Base-by-base conservation (phyloP, 768 basidiomycete species). In the Psilocybe cyanescens region DNA sequence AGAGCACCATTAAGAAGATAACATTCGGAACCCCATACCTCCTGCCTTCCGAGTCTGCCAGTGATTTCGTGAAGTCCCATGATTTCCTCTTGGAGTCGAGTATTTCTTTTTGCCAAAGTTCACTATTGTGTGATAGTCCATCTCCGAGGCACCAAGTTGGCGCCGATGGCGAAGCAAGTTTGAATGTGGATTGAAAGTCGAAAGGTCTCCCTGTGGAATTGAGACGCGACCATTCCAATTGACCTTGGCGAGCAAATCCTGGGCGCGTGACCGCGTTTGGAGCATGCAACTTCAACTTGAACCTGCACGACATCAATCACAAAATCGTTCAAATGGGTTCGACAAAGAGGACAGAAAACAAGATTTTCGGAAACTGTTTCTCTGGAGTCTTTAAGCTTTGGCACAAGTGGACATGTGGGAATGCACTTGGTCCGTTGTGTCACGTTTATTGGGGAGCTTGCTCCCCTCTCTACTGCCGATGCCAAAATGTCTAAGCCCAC, bases 81-180 rank as follows among this genome's bases (percentile, higher is more conserved):
- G 57, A 73, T 74, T 55, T 73, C 65, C 59, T 75, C 62, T 45
- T 72, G 71, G 57, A 76, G 73, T 48, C 72, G 62, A 60, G 67
- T 64, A 77, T 76, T 74, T 55, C 66, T 64, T 64, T 62, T 8
- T 52, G 50, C 61, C 63, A 60, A 9, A 48, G 54, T 14, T 35
- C 59, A 44, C 19, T 29, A 46, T 28, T 59, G 54, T 61, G 47
- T 44, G 66, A 66, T 65, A 61, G 72, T 14, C 80, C 79, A 44
- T 80, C 74, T 37, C 81, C 81, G 31, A 77, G 68, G 24, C 72
- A 74, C 84, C 83, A 84, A 17, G 56, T 58, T 19, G 79, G 77
- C 67, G 76, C 76, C 1, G 81, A 80, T 11, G 79, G 61, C 29
- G 67, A 63, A 9, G 78, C 79, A 37, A 74, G 64, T 63, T 66